Conservation (phyloP, 2,329 filamentous ascomycete genomes). For the Beauveria bassiana region DNA sequence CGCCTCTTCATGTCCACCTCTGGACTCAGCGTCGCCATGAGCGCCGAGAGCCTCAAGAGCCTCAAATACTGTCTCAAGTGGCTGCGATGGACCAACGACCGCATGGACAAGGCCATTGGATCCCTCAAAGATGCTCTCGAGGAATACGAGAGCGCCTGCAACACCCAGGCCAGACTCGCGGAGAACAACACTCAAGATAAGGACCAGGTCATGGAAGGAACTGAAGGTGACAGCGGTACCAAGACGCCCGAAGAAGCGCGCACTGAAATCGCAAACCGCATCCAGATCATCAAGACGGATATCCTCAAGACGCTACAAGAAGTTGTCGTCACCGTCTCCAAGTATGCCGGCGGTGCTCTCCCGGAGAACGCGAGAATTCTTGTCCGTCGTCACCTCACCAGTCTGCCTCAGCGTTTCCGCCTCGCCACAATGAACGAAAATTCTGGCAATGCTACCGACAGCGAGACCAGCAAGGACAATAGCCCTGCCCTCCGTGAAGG, state of each 20-base stretch:
- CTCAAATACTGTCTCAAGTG: slow-evolving; percentile 78
- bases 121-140: slow-evolving; percentile 69
- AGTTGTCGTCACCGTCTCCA: slow-evolving; percentile 77
- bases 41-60: slow-evolving; percentile 74
- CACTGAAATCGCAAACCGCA: slow-evolving; percentile 48
- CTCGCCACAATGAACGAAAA: slow-evolving; percentile 50
- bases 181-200: slow-evolving; percentile 16
- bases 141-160: slow-evolving; percentile 59
- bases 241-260: slow-evolving; percentile 23
- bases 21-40: slow-evolving; percentile 84
- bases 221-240: slow-evolving; percentile 12
- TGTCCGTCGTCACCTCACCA: slow-evolving; percentile 76
- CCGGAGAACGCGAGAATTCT: slow-evolving; percentile 81
- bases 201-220: slow-evolving; percentile 18
- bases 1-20: slow-evolving; percentile 85
- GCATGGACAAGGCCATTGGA: slow-evolving; percentile 67
- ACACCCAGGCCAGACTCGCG: slow-evolving; percentile 14
- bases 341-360: slow-evolving; percentile 82
- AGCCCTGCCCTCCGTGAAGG: slow-evolving; percentile 38
- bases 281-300: slow-evolving; percentile 60
- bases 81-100: slow-evolving; percentile 73
- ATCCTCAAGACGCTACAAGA: slow-evolving; percentile 73
- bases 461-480: slow-evolving; percentile 24
- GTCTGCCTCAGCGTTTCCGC: slow-evolving; percentile 75
- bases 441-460: slow-evolving; percentile 20